These are phyloP conservation scores for Yarrowia alimentaria DNA, from an alignment of 805 yeast species.

Conservation along the genomic window DNA sequence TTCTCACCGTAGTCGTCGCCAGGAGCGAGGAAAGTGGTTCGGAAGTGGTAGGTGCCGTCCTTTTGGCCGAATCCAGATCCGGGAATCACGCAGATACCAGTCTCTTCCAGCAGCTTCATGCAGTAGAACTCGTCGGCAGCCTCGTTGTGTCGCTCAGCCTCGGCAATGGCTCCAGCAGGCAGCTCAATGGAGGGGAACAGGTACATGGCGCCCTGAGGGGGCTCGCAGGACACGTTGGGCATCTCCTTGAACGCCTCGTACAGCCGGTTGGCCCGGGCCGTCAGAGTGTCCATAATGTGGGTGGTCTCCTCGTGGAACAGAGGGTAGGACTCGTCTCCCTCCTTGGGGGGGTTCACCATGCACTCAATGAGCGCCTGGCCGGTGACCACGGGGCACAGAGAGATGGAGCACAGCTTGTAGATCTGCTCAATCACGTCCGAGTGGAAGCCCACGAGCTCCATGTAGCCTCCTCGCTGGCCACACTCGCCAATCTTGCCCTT, in stretches of 20 bases:
- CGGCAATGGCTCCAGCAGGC: conserved; percentile 59
- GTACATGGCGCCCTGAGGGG: conserved; percentile 98
- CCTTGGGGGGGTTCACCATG: conserved; percentile 87
- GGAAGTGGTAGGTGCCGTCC: conserved; percentile 82
- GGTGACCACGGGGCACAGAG: conserved; percentile 89
- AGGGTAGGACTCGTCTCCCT: conserved; percentile 73
- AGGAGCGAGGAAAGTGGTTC: conserved; percentile 97
- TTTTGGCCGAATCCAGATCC: conserved; percentile 97
- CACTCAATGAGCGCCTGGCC: conserved; percentile 93
- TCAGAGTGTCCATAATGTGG: conserved; percentile 60
- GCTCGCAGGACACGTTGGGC: conserved; percentile 82
- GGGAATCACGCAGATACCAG: conserved; percentile 97
- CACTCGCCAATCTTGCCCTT: conserved; percentile 98
- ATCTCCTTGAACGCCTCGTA: conserved; percentile 69
- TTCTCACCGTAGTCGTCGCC: conserved; percentile 82
- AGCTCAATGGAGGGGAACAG: conserved; percentile 78
- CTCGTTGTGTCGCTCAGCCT: conserved; percentile 55
- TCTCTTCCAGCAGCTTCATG: conserved; percentile 70
- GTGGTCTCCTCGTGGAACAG: conserved; percentile 61
- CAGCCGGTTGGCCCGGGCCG: conserved; percentile 60
- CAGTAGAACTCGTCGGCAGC: conserved; percentile 89
- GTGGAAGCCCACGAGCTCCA: conserved; percentile 85
- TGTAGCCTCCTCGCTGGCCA: conserved; percentile 99
- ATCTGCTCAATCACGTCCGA: conserved; percentile 67
- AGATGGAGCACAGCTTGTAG: conserved; percentile 83